phyloP scores from a whole-genome alignment of 352 stramenopile species.

The Globisporangium ultimum region DNA sequence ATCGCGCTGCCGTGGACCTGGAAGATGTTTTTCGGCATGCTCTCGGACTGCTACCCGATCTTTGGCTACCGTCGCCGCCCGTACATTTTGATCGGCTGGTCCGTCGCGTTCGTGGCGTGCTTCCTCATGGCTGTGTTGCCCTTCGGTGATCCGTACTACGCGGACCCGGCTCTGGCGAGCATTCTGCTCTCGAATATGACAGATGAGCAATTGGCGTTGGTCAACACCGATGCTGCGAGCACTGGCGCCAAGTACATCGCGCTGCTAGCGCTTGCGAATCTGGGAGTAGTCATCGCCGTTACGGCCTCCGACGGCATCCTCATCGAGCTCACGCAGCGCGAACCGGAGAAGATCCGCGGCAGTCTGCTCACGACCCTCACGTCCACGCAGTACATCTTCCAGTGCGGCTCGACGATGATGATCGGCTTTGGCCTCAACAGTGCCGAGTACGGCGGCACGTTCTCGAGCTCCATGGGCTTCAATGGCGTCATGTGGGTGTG shows the following conservation, averaged over 20 bases:
- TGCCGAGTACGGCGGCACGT: conserved; percentile 15
- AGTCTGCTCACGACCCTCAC: conserved; percentile 8
- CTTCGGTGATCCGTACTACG: background rate
- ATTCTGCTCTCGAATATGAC: too few species aligned
- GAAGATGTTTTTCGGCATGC: conserved; percentile 50
- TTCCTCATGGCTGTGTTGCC: conserved; percentile 31
- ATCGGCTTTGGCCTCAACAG: conserved; percentile 19
- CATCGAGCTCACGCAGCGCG: conserved; percentile 6
- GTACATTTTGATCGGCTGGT: conserved; percentile 44
- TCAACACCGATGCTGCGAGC: too few species aligned
- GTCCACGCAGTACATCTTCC: conserved; percentile 14
- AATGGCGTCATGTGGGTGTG: conserved; percentile 14
- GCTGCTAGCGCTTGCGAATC: conserved; percentile 11
- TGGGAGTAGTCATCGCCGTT: too few species aligned
- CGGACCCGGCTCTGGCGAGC: too few species aligned
- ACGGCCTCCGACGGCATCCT: too few species aligned
- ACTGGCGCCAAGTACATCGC: too few species aligned
- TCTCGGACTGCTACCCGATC: conserved; percentile 53
- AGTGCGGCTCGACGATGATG: conserved; percentile 6
- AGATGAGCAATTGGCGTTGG: too few species aligned
- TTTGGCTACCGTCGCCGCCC: conserved; percentile 45
- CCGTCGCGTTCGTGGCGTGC: conserved; percentile 10
- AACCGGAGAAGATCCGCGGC: conserved; percentile 13
- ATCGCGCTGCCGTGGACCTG: conserved; percentile 46
- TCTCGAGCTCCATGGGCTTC: conserved; percentile 19